Conservation (phyloP, 768 basidiomycete species). For the Kwoniella dendrophila region DNA sequence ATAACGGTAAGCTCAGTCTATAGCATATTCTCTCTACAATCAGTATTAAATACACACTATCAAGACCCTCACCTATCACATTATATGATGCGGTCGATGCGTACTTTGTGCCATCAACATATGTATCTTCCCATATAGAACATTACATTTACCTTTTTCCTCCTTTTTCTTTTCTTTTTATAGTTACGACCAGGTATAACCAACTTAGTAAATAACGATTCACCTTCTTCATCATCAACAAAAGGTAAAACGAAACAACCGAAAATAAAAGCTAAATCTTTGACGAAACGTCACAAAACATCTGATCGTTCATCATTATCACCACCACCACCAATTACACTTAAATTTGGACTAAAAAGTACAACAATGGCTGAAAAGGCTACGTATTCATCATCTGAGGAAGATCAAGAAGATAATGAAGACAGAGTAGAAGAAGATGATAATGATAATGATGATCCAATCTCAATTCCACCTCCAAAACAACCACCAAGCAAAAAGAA, state of each 20-base stretch:
- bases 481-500: constrained; percentile 21
- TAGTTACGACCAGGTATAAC: constrained; percentile 40
- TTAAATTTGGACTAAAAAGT: constrained; percentile 38
- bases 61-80: neutral
- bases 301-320: constrained; percentile 46
- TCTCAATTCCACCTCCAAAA: constrained; percentile 7
- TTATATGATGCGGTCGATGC: neutral
- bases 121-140: neutral
- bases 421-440: too few species aligned
- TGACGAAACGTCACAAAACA: too few species aligned
- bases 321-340: constrained; percentile 49
- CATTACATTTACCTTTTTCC: neutral
- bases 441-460: constrained; percentile 12
- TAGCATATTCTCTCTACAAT: too few species aligned
- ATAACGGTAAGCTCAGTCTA: constrained; percentile 20
- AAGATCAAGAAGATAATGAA: too few species aligned
- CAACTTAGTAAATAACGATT: constrained; percentile 26
- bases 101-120: too few species aligned
- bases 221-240: constrained; percentile 6
- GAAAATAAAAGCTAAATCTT: too few species aligned
- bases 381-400: constrained; percentile 32
- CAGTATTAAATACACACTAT: neutral
- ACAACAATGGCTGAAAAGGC: constrained; percentile 30
- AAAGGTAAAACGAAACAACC: constrained; percentile 2
- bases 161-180: neutral